A percentile compares a stretch with the other conserved stretches of the same genome.
These are phyloP conservation scores for Saccharomycopsis crataegensis DNA, from an alignment of 1,139 yeast species.

Conservation along the genomic window DNA sequence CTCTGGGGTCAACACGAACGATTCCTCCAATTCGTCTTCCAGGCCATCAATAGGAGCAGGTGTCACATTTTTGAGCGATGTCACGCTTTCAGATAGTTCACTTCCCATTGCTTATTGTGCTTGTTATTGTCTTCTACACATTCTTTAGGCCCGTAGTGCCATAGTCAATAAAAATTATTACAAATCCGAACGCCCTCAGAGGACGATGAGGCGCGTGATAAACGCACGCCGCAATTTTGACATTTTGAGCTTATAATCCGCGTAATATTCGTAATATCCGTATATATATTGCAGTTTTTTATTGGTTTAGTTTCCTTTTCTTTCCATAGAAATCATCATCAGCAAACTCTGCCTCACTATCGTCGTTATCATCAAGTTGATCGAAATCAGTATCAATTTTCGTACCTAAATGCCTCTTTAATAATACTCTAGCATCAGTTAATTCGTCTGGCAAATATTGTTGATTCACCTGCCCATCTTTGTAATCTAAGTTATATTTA, in stretches of 20 bases:
- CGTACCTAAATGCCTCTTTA: constrained; percentile 10
- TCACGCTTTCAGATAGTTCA: neutral
- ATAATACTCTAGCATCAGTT: constrained; percentile 22
- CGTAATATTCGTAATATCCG: too few relatives aligned
- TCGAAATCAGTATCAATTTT: neutral
- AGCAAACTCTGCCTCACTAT: constrained; percentile 1
- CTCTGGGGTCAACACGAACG: neutral
- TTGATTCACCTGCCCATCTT: constrained; percentile 66
- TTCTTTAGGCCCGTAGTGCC: too few relatives aligned
- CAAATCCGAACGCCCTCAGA: too few relatives aligned
- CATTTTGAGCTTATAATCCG: too few relatives aligned
- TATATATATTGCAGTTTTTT: neutral
- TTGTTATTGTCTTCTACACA: neutral
- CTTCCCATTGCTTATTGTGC: neutral
- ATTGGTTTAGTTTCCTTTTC: neutral
- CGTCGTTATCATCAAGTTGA: constrained; percentile 1
- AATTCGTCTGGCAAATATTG: constrained; percentile 54
- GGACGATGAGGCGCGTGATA: too few relatives aligned
- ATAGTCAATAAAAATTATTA: too few relatives aligned
- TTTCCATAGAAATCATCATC: neutral
- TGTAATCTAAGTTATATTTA: constrained; percentile 76
- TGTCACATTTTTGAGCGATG: neutral
- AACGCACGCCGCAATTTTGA: too few relatives aligned
- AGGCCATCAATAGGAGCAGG: neutral
- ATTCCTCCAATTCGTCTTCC: neutral